These are phyloP conservation scores for Periconia macrospinosa DNA, from an alignment of 2,329 filamentous ascomycete genomes.

Conservation along the genomic window DNA sequence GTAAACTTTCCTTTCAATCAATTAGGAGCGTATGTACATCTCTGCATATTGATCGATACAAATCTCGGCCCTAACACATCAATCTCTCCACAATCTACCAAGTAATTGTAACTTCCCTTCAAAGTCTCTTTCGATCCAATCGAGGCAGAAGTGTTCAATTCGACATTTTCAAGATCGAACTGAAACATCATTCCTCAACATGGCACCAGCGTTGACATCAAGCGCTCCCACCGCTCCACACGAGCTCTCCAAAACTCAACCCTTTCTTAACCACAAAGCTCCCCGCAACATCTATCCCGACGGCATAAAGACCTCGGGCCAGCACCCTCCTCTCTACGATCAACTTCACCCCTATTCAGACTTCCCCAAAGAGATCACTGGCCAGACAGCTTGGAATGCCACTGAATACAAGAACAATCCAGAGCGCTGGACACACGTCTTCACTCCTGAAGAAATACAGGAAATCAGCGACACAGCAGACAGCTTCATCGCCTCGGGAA, in stretches of 20 bases:
- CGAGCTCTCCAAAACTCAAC: slow-evolving; percentile 36
- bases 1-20: neutral
- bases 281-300: slow-evolving; percentile 61
- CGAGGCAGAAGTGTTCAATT: too few relatives aligned
- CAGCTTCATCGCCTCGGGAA: slow-evolving; percentile 65
- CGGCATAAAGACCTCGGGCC: slow-evolving; percentile 69
- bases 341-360: slow-evolving; percentile 66
- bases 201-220: slow-evolving; percentile 47
- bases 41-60: too few relatives aligned
- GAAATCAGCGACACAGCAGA: slow-evolving; percentile 71
- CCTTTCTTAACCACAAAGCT: slow-evolving; percentile 31
- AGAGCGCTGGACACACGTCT: slow-evolving; percentile 72
- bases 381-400: slow-evolving; percentile 72
- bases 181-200: slow-evolving; percentile 13
- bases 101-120: too few relatives aligned
- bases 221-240: slow-evolving; percentile 42
- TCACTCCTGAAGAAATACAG: slow-evolving; percentile 65
- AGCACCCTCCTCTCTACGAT: slow-evolving; percentile 70
- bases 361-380: slow-evolving; percentile 72
- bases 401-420: slow-evolving; percentile 65
- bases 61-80: too few relatives aligned
- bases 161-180: neutral
- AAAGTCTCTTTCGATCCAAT: neutral
- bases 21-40: neutral
- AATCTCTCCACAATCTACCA: too few relatives aligned